These are phyloP conservation scores for Globisporangium okanoganense DNA, from an alignment of 352 stramenopile species.

Conservation along the genomic window DNA sequence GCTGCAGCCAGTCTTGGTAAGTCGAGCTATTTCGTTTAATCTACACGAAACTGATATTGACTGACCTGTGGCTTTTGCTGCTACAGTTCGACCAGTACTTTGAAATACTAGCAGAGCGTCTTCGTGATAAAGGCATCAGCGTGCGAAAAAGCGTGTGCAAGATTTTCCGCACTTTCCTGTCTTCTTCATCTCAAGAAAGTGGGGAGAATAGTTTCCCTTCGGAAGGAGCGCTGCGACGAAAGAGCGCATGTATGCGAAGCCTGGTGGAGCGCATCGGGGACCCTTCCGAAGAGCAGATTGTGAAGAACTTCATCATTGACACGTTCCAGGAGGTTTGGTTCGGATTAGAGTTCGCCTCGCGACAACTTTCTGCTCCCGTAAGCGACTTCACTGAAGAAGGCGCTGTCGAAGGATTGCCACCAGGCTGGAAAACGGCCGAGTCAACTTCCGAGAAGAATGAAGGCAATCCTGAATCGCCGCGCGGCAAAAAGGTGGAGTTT, in stretches of 20 bases:
- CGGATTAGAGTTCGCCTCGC: conserved; percentile 46
- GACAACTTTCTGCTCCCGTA: conserved; percentile 24
- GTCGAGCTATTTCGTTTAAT: conserved; percentile 6
- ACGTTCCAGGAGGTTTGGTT: conserved; percentile 89
- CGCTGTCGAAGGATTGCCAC: conserved; percentile 25
- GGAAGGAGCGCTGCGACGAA: conserved; percentile 35
- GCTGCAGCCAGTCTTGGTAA: conserved; percentile 71
- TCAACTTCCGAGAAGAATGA: not conserved
- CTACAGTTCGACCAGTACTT: conserved; percentile 82
- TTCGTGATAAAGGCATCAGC: conserved; percentile 82
- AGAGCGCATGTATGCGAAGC: conserved; percentile 67
- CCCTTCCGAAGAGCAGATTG: conserved; percentile 50
- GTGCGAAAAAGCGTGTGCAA: conserved; percentile 85
- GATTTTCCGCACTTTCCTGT: conserved; percentile 63
- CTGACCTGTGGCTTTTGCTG: not conserved
- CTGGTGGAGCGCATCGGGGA: conserved; percentile 79
- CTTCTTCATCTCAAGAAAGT: conserved; percentile 7
- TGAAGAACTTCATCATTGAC: conserved; percentile 87
- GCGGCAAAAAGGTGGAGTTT: conserved; percentile 25
- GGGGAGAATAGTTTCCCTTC: conserved; percentile 10
- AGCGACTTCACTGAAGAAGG: conserved; percentile 38
- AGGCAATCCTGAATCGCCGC: not conserved
- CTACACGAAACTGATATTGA: not conserved
- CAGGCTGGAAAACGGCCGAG: conserved; percentile 43
- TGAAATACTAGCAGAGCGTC: conserved; percentile 58